phyloP scores from a whole-genome alignment of 1,139 yeast species.

The Geotrichum histeridarum region DNA sequence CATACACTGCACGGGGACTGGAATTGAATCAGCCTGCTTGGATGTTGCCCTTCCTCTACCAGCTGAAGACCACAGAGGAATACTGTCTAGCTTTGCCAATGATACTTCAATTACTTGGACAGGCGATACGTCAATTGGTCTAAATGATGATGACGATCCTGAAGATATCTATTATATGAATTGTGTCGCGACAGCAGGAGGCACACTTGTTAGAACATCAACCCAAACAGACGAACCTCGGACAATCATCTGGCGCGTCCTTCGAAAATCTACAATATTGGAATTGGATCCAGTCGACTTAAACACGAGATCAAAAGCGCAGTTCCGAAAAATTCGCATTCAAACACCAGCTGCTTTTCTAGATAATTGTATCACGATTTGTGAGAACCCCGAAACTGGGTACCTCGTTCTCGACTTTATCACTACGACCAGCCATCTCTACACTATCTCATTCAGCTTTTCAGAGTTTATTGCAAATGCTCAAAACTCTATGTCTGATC shows the following conservation, averaged over 20 bases:
- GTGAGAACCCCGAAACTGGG: slow-evolving; percentile 22
- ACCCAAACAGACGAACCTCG: slow-evolving; percentile 11
- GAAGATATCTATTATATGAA: slow-evolving; percentile 27
- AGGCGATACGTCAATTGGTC: slow-evolving; percentile 8
- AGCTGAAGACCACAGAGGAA: slow-evolving; percentile 11
- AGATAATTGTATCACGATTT: slow-evolving; percentile 25
- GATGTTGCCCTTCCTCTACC: slow-evolving; percentile 11
- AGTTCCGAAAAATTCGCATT: slow-evolving; percentile 24
- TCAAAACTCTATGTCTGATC: slow-evolving; percentile 8
- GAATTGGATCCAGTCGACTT: slow-evolving; percentile 28
- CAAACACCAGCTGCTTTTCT: slow-evolving; percentile 24
- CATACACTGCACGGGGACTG: slow-evolving; percentile 5
- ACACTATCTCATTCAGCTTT: slow-evolving; percentile 26
- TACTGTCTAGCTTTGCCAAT: not conserved
- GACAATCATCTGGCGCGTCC: slow-evolving; percentile 26
- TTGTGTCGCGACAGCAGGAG: slow-evolving; percentile 29
- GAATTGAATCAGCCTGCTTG: not conserved
- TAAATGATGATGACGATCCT: slow-evolving; percentile 15
- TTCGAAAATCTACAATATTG: slow-evolving; percentile 22
- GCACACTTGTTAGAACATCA: slow-evolving; percentile 18
- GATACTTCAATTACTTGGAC: slow-evolving; percentile 4
- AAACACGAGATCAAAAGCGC: slow-evolving; percentile 12
- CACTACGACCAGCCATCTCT: slow-evolving; percentile 28
- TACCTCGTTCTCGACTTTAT: slow-evolving; percentile 29
- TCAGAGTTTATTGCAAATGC: slow-evolving; percentile 11